phyloP scores from a whole-genome alignment of 2,329 filamentous ascomycete genomes.

The Rhynchosporium agropyri region DNA sequence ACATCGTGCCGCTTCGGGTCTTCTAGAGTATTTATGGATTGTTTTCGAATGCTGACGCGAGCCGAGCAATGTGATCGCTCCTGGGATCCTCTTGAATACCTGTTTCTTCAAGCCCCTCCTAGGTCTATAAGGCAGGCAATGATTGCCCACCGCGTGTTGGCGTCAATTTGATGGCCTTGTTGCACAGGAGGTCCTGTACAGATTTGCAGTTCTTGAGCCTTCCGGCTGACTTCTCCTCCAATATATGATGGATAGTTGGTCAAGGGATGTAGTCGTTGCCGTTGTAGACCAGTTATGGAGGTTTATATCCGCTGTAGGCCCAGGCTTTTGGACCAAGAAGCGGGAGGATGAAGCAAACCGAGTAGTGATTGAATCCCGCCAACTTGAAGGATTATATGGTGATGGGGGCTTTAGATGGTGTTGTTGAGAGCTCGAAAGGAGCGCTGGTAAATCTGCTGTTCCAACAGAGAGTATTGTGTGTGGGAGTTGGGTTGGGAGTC shows the following conservation, averaged over 20 bases:
- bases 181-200: conserved; percentile 44
- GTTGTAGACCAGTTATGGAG: conserved; percentile 77
- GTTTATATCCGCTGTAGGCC: conserved; percentile 96
- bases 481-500: background rate
- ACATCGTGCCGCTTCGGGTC: conserved; percentile 58
- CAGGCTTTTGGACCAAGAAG: conserved; percentile 89
- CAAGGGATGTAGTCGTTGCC: conserved; percentile 21
- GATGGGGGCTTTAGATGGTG: conserved; percentile 1
- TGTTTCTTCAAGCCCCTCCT: conserved; percentile 23
- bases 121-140: conserved; percentile 49
- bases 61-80: conserved; percentile 12
- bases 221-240: conserved; percentile 31
- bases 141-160: conserved; percentile 54
- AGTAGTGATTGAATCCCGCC: conserved; percentile 77
- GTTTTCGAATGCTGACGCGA: conserved; percentile 1
- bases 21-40: background rate
- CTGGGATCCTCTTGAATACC: conserved; percentile 1
- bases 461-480: background rate
- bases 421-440: background rate
- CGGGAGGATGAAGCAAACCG: conserved; percentile 79
- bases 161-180: conserved; percentile 53
- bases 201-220: conserved; percentile 25
- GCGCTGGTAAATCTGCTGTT: background rate
- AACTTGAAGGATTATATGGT: conserved; percentile 71
- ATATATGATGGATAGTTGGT: conserved; percentile 16